phyloP scores from a whole-genome alignment of 331 rosid species.

The Quercus lobata region DNA sequence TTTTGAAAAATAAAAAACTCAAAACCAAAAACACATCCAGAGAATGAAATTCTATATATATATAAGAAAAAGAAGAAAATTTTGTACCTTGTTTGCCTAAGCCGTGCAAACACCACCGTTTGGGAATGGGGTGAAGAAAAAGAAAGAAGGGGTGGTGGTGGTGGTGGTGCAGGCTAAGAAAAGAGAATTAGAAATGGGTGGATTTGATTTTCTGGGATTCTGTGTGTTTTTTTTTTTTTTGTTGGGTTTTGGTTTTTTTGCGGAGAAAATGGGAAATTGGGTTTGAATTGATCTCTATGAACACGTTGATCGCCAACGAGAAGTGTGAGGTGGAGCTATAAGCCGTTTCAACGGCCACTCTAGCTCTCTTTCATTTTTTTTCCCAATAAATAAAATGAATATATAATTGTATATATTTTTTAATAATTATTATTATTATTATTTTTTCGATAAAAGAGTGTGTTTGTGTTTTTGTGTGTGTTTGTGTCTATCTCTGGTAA shows the following conservation, averaged over 20 bases:
- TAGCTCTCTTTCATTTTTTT: background rate
- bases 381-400: background rate
- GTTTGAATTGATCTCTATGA: background rate
- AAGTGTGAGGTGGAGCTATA: constrained; percentile 54
- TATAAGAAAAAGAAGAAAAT: background rate
- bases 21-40: background rate
- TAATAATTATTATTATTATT: background rate
- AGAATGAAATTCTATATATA: background rate
- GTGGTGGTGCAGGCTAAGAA: constrained; percentile 39
- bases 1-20: background rate
- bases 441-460: background rate
- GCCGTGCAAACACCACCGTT: constrained; percentile 39
- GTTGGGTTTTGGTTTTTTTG: background rate
- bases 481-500: background rate
- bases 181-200: background rate
- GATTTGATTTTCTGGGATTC: constrained; percentile 4
- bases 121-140: background rate
- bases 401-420: background rate
- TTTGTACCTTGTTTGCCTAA: background rate
- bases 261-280: constrained; percentile 19
- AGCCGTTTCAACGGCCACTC: constrained; percentile 67
- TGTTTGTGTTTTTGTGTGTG: background rate
- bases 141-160: background rate
- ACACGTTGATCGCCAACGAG: constrained; percentile 40
- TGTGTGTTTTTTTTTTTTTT: background rate